Percentiles rank a stretch among this genome's conserved stretches.
Evolutionary conservation across 305 asterid species (phyloP).

Genomic region (Fraxinus velutina): DNA sequence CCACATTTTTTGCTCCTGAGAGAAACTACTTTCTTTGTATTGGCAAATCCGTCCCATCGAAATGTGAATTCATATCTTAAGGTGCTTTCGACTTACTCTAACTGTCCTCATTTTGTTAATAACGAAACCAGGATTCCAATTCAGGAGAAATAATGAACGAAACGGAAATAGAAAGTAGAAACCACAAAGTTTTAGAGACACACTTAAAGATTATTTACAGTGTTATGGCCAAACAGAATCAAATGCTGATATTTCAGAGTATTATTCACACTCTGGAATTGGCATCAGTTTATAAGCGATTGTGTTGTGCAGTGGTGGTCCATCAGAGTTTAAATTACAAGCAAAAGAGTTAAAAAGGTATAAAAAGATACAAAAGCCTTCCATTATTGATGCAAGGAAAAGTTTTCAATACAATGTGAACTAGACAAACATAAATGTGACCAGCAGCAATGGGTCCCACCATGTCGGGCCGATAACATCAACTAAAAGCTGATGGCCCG

Average conservation of each 20-base stretch:
- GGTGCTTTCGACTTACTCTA: neutral
- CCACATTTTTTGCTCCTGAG: constrained; percentile 1
- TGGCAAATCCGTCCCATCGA: neutral
- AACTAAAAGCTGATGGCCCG: neutral
- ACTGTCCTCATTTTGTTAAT: neutral
- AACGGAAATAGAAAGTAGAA: neutral
- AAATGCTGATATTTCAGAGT: neutral
- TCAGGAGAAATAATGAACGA: neutral
- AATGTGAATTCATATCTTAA: neutral
- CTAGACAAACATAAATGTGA: neutral
- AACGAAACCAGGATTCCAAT: neutral
- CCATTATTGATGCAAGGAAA: neutral
- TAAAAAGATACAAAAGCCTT: neutral
- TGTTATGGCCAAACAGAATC: neutral
- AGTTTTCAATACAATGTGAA: neutral
- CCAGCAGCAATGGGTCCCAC: neutral
- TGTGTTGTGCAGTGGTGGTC: neutral
- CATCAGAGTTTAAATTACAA: neutral
- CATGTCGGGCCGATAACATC: neutral
- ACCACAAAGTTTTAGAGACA: neutral
- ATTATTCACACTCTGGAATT: neutral
- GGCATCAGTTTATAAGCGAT: neutral
- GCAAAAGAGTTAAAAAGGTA: neutral
- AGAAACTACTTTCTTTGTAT: neutral
- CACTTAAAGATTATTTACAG: neutral